Evolutionary conservation across 441 rosid genomes (phyloP), one percentile per base, ranked within the genome.

Genomic region (Croton laevigatus): DNA sequence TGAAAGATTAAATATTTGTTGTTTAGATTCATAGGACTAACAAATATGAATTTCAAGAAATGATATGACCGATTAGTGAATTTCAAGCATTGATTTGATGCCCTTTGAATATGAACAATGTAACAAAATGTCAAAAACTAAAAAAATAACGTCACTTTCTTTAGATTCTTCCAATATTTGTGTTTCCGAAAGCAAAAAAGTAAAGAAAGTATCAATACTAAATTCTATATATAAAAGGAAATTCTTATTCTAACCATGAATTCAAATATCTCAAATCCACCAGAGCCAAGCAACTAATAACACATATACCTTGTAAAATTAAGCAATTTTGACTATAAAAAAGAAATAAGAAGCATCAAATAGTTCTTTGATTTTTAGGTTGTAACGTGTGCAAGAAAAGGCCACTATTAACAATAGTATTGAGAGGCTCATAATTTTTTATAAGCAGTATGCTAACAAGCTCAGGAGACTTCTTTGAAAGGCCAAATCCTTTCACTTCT

Each of bases 401-500:
- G 44, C 97, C 97, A 65, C 97, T 97, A 4, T 97, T 97, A 81
- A 94, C 91, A 32, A 97, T 89, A 62, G 91, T 95, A 71, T 91
- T 91, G 64, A 94, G 95, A 76, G 97, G 90, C 77, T 91, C 98
- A 54, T 85, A 89, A 20, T 84, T 78, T 68, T 91, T 89, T 2
- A 86, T 77, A 97, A 91, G 90, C 0, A 91, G 89, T 75, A 94
- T 91, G 76, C 92, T 83, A 64, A 94, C 85, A 22, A 94, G 91
- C 83, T 89, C 87, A 52, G 71, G 70, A 22, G 93, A 78, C 75
- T 85, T 76, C 53, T 80, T 85, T 0, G 97, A 88, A 69, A 94
- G 86, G 49, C 98, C 97, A 27, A 65, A 80, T 62, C 96, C 97
- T 87, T 94, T 97, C 12, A 88, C 88, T 5, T 97, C 98, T 86